Conservation (phyloP, 257 asterid species). For the Nicotiana otophora region DNA sequence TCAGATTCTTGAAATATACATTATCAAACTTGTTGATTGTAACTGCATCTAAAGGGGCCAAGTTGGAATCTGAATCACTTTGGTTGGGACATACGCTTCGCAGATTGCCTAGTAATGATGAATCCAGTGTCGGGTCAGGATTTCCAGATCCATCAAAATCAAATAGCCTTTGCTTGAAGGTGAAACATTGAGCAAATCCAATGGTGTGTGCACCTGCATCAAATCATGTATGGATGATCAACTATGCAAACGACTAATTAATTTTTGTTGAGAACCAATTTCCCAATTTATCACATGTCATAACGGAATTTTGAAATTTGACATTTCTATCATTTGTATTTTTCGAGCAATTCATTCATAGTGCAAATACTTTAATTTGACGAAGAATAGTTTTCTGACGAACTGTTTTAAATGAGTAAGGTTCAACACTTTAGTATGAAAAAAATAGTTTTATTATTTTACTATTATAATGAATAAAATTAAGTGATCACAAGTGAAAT, state of each 20-base stretch:
- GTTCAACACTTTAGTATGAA: too few species aligned
- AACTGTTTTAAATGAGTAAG: too few species aligned
- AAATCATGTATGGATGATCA: background rate
- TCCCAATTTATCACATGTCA: too few species aligned
- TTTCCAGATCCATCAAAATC: constrained; percentile 70
- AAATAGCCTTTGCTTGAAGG: constrained; percentile 60
- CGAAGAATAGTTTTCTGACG: too few species aligned
- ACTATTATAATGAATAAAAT: too few species aligned
- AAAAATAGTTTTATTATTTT: too few species aligned
- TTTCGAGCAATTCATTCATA: too few species aligned
- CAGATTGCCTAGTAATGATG: constrained; percentile 30
- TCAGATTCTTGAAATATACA: constrained; percentile 50
- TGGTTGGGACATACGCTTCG: constrained; percentile 45
- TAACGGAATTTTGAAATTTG: too few species aligned
- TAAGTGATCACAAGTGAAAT: too few species aligned
- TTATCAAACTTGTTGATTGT: constrained; percentile 49
- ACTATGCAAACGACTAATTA: background rate
- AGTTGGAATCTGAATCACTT: constrained; percentile 37
- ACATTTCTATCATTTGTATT: too few species aligned
- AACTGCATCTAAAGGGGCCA: constrained; percentile 47
- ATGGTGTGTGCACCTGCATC: constrained; percentile 65
- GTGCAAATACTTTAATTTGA: too few species aligned
- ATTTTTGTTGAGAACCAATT: background rate
- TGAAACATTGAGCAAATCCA: constrained; percentile 71
- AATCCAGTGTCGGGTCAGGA: constrained; percentile 62